phyloP scores from a whole-genome alignment of 2,329 filamentous ascomycete genomes.

The Hysterium pulicare region DNA sequence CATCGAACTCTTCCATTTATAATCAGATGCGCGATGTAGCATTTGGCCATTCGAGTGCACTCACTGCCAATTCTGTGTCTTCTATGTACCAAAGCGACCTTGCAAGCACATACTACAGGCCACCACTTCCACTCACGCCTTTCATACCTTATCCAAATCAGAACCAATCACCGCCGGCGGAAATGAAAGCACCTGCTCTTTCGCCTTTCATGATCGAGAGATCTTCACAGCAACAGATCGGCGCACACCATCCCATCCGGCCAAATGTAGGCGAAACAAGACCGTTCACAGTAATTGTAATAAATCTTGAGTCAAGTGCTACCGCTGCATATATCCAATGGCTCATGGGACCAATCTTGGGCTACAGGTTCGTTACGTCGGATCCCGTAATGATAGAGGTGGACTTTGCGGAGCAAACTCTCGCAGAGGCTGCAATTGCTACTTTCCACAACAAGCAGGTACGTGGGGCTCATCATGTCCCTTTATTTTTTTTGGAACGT shows the following conservation, averaged over 20 bases:
- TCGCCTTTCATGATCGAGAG: no score
- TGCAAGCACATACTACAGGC: no score
- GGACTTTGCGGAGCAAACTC: background rate
- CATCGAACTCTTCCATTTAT: no score
- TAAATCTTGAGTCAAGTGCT: background rate
- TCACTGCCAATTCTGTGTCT: no score
- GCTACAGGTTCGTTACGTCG: background rate
- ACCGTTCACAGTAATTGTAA: background rate
- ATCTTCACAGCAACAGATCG: no score
- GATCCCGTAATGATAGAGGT: background rate
- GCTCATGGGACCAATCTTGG: background rate
- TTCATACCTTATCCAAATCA: no score
- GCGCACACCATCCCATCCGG: background rate
- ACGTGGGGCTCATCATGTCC: background rate
- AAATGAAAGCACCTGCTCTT: no score
- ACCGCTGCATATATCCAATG: background rate
- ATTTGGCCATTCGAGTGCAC: no score
- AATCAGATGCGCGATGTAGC: no score
- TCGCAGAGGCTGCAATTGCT: background rate
- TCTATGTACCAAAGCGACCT: no score
- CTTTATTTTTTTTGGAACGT: background rate
- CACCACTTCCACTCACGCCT: no score
- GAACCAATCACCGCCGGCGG: background rate
- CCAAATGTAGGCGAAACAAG: background rate
- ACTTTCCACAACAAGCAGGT: background rate